phyloP scores from a whole-genome alignment of 1,284 basidiomycete species.

The Pseudozyma thailandica region DNA sequence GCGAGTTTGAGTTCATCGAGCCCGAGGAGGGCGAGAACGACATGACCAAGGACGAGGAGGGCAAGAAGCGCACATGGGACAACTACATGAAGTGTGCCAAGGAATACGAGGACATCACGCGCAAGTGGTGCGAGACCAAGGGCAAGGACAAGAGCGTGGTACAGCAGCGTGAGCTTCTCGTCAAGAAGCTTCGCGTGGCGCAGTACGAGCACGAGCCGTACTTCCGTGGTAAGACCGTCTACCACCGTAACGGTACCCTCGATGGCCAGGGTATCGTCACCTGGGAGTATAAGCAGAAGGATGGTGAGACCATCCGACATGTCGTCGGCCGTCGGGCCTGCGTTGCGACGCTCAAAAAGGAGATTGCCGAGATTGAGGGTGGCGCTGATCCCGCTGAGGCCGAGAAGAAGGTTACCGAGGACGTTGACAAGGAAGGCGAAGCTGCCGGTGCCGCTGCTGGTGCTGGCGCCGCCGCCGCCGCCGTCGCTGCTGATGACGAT shows the following conservation, averaged over 20 bases:
- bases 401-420: slow-evolving; percentile 26
- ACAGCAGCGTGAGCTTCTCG: slow-evolving; percentile 61
- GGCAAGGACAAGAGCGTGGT: slow-evolving; percentile 39
- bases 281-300: slow-evolving; percentile 64
- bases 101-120: slow-evolving; percentile 64
- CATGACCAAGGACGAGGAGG: slow-evolving; percentile 56
- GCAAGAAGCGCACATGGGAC: slow-evolving; percentile 57
- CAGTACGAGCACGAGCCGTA: slow-evolving; percentile 67
- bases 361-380: slow-evolving; percentile 58
- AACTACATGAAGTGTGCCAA: slow-evolving; percentile 60
- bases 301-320: slow-evolving; percentile 58
- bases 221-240: slow-evolving; percentile 62
- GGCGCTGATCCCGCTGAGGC: slow-evolving; percentile 20
- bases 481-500: slow-evolving; percentile 17
- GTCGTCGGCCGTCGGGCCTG: slow-evolving; percentile 57
- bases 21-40: slow-evolving; percentile 65
- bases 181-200: slow-evolving; percentile 65
- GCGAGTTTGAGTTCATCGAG: slow-evolving; percentile 51
- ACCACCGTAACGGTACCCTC: slow-evolving; percentile 67
- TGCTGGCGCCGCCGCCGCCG: slow-evolving; percentile 25
- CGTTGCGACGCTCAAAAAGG: slow-evolving; percentile 51
- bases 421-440: slow-evolving; percentile 22
- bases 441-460: slow-evolving; percentile 27
- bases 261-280: slow-evolving; percentile 64
- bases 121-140: slow-evolving; percentile 61